A percentile compares a stretch with the other conserved stretches of the same genome.
These are phyloP conservation scores for Trifolium pratense DNA, from an alignment of 306 rosid species.

Conservation along the genomic window DNA sequence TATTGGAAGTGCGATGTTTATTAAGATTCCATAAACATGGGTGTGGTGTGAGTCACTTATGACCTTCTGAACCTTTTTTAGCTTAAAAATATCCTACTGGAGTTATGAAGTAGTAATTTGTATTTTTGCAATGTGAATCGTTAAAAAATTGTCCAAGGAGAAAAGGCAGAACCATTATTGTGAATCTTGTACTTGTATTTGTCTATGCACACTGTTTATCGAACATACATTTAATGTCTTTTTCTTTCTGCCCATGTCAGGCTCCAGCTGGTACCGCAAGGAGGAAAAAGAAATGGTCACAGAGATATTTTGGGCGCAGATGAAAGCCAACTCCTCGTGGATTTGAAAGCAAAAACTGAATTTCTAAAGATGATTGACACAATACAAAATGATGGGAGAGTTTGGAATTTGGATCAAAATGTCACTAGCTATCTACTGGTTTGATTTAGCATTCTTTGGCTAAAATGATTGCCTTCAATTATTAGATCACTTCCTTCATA, in stretches of 20 bases:
- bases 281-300: slow-evolving; percentile 61
- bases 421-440: slow-evolving; percentile 12
- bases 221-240: slow-evolving; percentile 33
- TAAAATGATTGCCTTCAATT: slow-evolving; percentile 6
- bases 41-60: background rate
- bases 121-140: background rate
- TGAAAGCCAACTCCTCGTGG: slow-evolving; percentile 76
- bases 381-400: slow-evolving; percentile 17
- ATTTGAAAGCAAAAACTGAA: slow-evolving; percentile 74
- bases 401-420: slow-evolving; percentile 28
- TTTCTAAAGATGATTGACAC: slow-evolving; percentile 25
- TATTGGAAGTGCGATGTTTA: too few relatives aligned
- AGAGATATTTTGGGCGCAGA: too few relatives aligned
- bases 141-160: background rate
- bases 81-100: slow-evolving; percentile 15
- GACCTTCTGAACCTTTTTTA: background rate
- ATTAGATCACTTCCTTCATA: slow-evolving; percentile 36
- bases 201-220: slow-evolving; percentile 18
- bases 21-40: background rate
- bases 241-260: slow-evolving; percentile 46
- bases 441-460: slow-evolving; percentile 24
- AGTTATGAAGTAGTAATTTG: background rate
- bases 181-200: slow-evolving; percentile 32
- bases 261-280: slow-evolving; percentile 83
- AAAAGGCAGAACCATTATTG: background rate